These are phyloP conservation scores for Hydnomerulius pinastri DNA, from an alignment of 768 basidiomycete genomes.

Conservation along the genomic window DNA sequence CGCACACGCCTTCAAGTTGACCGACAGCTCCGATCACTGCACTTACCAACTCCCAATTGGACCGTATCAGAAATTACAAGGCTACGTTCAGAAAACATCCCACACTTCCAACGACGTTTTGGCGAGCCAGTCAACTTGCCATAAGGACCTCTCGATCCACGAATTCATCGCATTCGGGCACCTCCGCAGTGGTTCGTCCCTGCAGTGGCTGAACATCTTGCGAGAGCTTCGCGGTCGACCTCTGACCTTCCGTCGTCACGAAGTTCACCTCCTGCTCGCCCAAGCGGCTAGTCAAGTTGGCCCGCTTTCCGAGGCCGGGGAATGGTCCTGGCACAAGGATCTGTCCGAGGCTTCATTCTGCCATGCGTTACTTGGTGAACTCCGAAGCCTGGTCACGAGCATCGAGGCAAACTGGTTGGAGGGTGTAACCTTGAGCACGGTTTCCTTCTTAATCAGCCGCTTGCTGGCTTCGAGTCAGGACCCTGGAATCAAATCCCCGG, in stretches of 20 bases:
- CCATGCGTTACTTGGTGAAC: constrained; percentile 30
- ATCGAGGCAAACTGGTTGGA: constrained; percentile 41
- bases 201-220: constrained; percentile 51
- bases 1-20: constrained; percentile 10
- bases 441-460: constrained; percentile 33
- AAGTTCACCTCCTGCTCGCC: constrained; percentile 39
- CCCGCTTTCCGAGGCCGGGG: constrained; percentile 12
- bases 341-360: constrained; percentile 34
- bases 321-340: constrained; percentile 39
- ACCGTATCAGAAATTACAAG: constrained; percentile 33
- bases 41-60: constrained; percentile 29
- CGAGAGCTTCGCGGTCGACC: constrained; percentile 37
- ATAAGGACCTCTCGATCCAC: constrained; percentile 37
- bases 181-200: constrained; percentile 39
- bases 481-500: constrained; percentile 12
- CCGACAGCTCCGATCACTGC: constrained; percentile 27
- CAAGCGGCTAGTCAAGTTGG: constrained; percentile 46
- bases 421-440: constrained; percentile 27
- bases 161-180: too few species aligned
- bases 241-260: constrained; percentile 37
- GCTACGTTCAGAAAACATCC: constrained; percentile 31
- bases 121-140: constrained; percentile 39
- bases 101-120: constrained; percentile 42
- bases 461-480: constrained; percentile 28
- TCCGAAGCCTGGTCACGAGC: constrained; percentile 30